Evolutionary conservation across 106 monocot genomes (phyloP).

Genomic region (Dioscorea alata): DNA sequence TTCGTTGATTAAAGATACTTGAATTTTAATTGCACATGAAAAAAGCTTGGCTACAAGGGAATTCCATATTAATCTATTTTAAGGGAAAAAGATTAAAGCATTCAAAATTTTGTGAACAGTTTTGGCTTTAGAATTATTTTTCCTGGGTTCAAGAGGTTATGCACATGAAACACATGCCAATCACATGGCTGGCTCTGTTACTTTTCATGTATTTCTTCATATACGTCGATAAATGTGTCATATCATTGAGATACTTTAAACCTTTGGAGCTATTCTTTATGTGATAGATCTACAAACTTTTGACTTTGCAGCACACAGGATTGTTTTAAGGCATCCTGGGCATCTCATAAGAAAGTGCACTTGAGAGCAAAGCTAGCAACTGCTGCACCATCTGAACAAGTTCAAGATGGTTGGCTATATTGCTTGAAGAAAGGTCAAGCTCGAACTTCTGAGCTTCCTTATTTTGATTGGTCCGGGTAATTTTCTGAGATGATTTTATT

Average conservation of each 20-base stretch:
- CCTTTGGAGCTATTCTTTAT: neutral
- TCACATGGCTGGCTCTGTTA: neutral
- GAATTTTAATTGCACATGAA: no score
- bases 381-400: conserved; percentile 9
- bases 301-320: conserved; percentile 68
- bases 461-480: conserved; percentile 98
- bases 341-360: conserved; percentile 79
- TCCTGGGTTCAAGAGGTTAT: neutral
- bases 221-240: no score
- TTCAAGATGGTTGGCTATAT: conserved; percentile 69
- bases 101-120: neutral
- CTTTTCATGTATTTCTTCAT: neutral
- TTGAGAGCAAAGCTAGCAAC: conserved; percentile 27
- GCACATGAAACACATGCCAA: neutral
- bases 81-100: no score
- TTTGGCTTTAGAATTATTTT: neutral
- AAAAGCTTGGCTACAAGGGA: no score
- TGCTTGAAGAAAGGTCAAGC: conserved; percentile 85
- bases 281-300: neutral
- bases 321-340: conserved; percentile 93
- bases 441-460: conserved; percentile 56
- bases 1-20: no score
- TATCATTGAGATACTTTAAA: neutral
- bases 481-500: neutral
- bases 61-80: no score